These are phyloP conservation scores for Psilocybe azurescens DNA, from an alignment of 768 basidiomycete genomes.

Conservation along the genomic window DNA sequence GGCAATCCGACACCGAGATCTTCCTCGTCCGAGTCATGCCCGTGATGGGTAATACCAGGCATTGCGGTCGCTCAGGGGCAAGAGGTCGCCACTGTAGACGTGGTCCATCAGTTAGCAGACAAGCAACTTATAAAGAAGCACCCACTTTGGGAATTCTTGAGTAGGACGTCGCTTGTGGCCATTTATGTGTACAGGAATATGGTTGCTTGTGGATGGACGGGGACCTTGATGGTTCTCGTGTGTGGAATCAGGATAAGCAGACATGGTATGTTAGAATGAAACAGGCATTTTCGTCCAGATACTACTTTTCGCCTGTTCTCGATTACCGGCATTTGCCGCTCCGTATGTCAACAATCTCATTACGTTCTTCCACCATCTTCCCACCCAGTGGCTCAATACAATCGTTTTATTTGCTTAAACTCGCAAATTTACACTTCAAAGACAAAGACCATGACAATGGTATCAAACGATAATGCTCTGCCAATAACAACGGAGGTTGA, in stretches of 20 bases:
- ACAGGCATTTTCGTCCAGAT: neutral
- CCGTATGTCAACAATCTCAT: neutral
- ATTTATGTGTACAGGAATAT: slow-evolving; percentile 27
- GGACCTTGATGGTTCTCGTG: slow-evolving; percentile 24
- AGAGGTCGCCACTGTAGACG: slow-evolving; percentile 34
- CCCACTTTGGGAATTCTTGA: slow-evolving; percentile 33
- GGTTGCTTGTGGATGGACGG: slow-evolving; percentile 27
- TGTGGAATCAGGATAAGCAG: slow-evolving; percentile 25
- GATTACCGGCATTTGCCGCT: slow-evolving; percentile 25
- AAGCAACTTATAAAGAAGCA: slow-evolving; percentile 24
- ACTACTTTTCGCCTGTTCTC: slow-evolving; percentile 3
- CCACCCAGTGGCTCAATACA: no score
- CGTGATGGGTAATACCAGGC: slow-evolving; percentile 88
- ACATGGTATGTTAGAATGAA: slow-evolving; percentile 18
- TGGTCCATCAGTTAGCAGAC: slow-evolving; percentile 23
- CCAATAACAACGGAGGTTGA: no score
- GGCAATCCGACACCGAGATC: slow-evolving; percentile 47
- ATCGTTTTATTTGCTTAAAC: no score
- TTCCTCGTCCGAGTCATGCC: slow-evolving; percentile 70
- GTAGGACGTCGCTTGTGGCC: slow-evolving; percentile 34
- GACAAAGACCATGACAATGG: no score
- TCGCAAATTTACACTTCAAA: no score
- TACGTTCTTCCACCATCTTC: neutral
- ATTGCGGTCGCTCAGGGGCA: slow-evolving; percentile 71
- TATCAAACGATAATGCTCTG: no score